Evolutionary conservation across 305 asterid genomes (phyloP), one percentile per base, ranked within the genome.

Genomic region (Fraxinus sp.): DNA sequence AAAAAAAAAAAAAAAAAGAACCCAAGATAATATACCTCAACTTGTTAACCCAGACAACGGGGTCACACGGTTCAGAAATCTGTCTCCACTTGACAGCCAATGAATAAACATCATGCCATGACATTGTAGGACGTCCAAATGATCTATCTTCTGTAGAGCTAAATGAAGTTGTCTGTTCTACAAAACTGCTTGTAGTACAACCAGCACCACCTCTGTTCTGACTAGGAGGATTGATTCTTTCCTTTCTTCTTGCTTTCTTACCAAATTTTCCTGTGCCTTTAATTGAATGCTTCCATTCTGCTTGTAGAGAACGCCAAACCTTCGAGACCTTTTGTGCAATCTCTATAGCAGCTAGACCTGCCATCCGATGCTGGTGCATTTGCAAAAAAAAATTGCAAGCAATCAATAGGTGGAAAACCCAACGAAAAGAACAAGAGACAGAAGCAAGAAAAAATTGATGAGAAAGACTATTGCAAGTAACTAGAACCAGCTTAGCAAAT

Each of bases 141-240:
- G 95, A 86, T 85, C 90, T 90, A 59, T 96, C 98, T 84, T 96
- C 99, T 74, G 81, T 81, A 44, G 90, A 88, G 86, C 83, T 87
- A 77, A 28, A 59, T 55, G 90, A 73, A 84, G 90, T 59, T 32
- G 98, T 85, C 87, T 90, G 74, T 82, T 96, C 99, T 68, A 90
- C 85, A 39, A 88, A 86, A 83, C 95, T 90, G 91, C 96, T 94
- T 64, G 98, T 94, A 87, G 96, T 96, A 89, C 99, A 96, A 83
- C 99, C 99, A 52, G 98, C 98, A 77, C 99, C 99, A 80, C 99
- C 98, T 89, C 99, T 92, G 89, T 96, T 94, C 83, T 90, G 91
- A 90, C 98, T 92, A 81, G 90, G 86, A 88, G 84, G 86, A 83
- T 86, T 91, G 81, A 89, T 86, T 83, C 88, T 92, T 70, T 93